A percentile compares a stretch with the other conserved stretches of the same genome.
These are phyloP conservation scores for Licmophora abbreviata DNA, from an alignment of 108 stramenopile genomes.

Conservation along the genomic window DNA sequence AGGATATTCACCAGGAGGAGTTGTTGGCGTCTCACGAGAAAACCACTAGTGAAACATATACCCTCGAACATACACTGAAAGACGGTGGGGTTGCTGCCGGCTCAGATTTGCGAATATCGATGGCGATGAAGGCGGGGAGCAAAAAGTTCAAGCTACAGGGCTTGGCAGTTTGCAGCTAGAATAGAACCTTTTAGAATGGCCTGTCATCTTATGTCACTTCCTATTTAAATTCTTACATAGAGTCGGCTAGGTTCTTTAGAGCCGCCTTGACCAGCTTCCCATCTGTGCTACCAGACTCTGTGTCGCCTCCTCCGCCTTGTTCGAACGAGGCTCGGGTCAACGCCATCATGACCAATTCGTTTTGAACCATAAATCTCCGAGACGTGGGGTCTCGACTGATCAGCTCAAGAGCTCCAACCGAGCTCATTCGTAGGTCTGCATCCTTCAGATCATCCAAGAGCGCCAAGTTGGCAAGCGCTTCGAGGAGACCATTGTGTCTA, in stretches of 20 bases:
- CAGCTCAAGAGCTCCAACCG: constrained; percentile 35
- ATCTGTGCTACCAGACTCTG: not conserved
- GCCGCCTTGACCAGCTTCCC: constrained; percentile 2
- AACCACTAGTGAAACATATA: constrained; percentile 72
- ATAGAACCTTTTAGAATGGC: too few relatives aligned
- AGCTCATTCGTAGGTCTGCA: constrained; percentile 23
- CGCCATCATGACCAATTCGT: constrained; percentile 49
- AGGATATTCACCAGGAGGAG: not conserved
- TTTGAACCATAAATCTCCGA: constrained; percentile 24
- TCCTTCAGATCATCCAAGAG: constrained; percentile 17
- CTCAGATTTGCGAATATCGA: constrained; percentile 15
- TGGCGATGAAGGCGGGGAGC: constrained; percentile 41
- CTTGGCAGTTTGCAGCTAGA: constrained; percentile 57
- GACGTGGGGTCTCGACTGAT: constrained; percentile 36
- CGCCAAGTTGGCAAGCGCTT: constrained; percentile 36
- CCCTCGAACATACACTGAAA: constrained; percentile 36
- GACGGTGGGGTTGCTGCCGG: constrained; percentile 6
- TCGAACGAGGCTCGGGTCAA: constrained; percentile 35
- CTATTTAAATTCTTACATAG: too few relatives aligned
- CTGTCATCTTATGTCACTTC: too few relatives aligned
- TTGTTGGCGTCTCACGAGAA: constrained; percentile 55
- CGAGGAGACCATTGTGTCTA: constrained; percentile 37
- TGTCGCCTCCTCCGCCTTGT: not conserved
- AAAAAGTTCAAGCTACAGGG: constrained; percentile 84
- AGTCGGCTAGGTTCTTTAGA: constrained; percentile 5